Evolutionary conservation across 768 basidiomycete species (phyloP).

Genomic region (Dentipellis fragilis): DNA sequence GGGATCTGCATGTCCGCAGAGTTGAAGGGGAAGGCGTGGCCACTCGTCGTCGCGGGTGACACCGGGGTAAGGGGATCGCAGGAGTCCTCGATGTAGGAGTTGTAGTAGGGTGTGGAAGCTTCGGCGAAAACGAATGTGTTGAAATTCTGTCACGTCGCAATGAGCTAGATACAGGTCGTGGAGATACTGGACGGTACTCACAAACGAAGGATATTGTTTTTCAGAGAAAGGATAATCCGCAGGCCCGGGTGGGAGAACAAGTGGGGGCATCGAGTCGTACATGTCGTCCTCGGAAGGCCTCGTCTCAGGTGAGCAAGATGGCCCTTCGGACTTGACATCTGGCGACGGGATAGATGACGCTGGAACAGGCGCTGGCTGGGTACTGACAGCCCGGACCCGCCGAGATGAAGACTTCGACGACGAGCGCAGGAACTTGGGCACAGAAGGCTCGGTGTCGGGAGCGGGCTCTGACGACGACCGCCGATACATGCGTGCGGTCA

Average conservation of each 20-base stretch:
- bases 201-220: slow-evolving; percentile 11
- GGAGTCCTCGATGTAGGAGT: slow-evolving; percentile 6
- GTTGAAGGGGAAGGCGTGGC: slow-evolving; percentile 2
- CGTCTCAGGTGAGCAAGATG: background rate
- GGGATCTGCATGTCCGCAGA: background rate
- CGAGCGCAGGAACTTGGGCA: slow-evolving; percentile 7
- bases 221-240: slow-evolving; percentile 2
- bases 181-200: slow-evolving; percentile 1
- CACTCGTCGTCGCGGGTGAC: background rate
- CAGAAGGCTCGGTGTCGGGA: slow-evolving; percentile 31
- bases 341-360: background rate
- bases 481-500: slow-evolving; percentile 60
- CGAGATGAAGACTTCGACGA: slow-evolving; percentile 6
- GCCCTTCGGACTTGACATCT: background rate
- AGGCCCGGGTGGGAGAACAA: slow-evolving; percentile 7
- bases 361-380: slow-evolving; percentile 5
- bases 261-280: slow-evolving; percentile 13
- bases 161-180: background rate
- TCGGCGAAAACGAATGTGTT: slow-evolving; percentile 14
- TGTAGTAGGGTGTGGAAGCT: slow-evolving; percentile 1
- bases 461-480: slow-evolving; percentile 50
- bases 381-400: slow-evolving; percentile 11
- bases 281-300: background rate
- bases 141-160: slow-evolving; percentile 5
- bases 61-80: slow-evolving; percentile 13